phyloP scores from a whole-genome alignment of 345 rosid species.

The Euphorbia lathyris region DNA sequence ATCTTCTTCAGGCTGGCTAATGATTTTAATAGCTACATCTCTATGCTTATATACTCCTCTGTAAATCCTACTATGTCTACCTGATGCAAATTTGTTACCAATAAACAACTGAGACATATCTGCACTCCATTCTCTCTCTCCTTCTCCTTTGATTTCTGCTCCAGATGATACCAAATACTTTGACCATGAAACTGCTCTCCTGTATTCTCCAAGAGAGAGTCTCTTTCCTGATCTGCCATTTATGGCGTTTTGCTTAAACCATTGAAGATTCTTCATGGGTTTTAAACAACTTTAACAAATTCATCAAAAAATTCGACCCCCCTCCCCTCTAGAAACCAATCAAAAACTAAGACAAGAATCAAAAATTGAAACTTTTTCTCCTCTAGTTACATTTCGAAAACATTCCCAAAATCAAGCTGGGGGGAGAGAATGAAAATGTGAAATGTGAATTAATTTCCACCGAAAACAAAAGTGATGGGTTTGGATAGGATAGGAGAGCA shows the following conservation, averaged over 20 bases:
- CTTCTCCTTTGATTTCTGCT: constrained; percentile 67
- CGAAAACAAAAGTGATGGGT: neutral
- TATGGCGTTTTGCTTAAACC: constrained; percentile 56
- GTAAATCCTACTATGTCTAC: constrained; percentile 77
- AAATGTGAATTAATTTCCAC: neutral
- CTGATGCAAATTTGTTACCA: constrained; percentile 68
- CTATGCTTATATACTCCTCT: constrained; percentile 65
- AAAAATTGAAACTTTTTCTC: constrained; percentile 19
- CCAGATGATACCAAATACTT: constrained; percentile 76
- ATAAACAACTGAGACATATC: constrained; percentile 73
- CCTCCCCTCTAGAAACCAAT: constrained; percentile 14
- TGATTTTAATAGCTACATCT: constrained; percentile 73
- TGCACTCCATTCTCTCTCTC: constrained; percentile 70
- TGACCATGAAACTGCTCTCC: constrained; percentile 70
- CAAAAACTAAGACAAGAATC: constrained; percentile 12
- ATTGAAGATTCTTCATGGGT: constrained; percentile 56
- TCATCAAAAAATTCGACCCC: constrained; percentile 27
- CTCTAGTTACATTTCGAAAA: constrained; percentile 35
- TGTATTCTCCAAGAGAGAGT: constrained; percentile 70
- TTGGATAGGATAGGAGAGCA: neutral
- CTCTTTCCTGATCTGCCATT: constrained; percentile 48
- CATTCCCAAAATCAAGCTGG: neutral
- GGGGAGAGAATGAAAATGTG: neutral
- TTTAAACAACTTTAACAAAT: constrained; percentile 20
- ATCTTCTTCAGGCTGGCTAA: constrained; percentile 76